These are phyloP conservation scores for Thielaviopsis punctulata DNA, from an alignment of 2,329 filamentous ascomycete genomes.

Conservation along the genomic window DNA sequence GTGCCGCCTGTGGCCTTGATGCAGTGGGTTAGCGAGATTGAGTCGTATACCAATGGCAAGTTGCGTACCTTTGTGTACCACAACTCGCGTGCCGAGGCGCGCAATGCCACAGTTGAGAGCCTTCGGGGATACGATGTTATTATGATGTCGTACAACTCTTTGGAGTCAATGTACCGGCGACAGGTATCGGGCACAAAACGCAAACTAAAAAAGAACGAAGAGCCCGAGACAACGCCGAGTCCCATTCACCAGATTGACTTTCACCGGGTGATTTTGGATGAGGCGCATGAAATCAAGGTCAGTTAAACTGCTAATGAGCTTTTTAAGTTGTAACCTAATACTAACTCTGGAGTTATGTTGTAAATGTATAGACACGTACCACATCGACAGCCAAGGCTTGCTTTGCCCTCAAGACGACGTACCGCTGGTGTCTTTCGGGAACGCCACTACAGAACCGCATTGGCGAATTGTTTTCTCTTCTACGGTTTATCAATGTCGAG, in stretches of 20 bases:
- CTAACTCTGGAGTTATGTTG: too few species aligned
- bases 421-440: constrained; percentile 91
- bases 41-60: constrained; percentile 67
- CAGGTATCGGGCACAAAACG: constrained; percentile 75
- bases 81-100: constrained; percentile 68
- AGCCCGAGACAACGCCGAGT: constrained; percentile 41
- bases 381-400: constrained; percentile 90
- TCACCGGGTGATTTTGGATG: constrained; percentile 83
- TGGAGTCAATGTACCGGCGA: constrained; percentile 85
- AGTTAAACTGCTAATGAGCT: constrained; percentile 5
- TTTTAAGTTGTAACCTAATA: too few species aligned
- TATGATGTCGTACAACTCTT: constrained; percentile 86
- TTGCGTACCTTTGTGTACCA: constrained; percentile 86
- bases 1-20: constrained; percentile 87
- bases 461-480: constrained; percentile 86
- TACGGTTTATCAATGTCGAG: constrained; percentile 75
- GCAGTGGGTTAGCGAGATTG: constrained; percentile 81
- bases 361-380: constrained; percentile 57
- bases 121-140: constrained; percentile 79
- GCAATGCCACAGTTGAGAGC: constrained; percentile 56
- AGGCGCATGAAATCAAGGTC: constrained; percentile 85
- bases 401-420: constrained; percentile 72
- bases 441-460: constrained; percentile 95
- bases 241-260: constrained; percentile 73
- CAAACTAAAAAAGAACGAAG: not conserved